Conservation (phyloP, 768 basidiomycete genomes). For the Lentinula edodes region DNA sequence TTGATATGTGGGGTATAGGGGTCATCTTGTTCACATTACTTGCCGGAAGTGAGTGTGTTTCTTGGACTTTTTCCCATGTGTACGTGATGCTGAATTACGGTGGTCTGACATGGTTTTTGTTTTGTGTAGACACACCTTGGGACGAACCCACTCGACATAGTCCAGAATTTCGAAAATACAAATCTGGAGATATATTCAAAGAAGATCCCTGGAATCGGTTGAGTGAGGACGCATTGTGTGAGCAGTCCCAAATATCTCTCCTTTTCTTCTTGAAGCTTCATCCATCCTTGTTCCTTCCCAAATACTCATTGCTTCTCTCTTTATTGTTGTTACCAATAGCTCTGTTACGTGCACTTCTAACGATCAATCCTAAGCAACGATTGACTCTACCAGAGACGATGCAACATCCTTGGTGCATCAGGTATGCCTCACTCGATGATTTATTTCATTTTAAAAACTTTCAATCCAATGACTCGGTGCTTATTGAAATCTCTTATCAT, state of each 20-base stretch:
- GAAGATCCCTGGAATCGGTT: slow-evolving; percentile 80
- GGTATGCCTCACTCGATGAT: slow-evolving; percentile 34
- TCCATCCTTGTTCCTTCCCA: too few relatives aligned
- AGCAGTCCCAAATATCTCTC: neutral
- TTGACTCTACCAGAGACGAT: slow-evolving; percentile 49
- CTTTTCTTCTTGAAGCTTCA: too few relatives aligned
- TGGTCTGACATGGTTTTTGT: neutral
- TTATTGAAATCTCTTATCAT: too few relatives aligned
- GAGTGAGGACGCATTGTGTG: slow-evolving; percentile 53
- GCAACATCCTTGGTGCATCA: slow-evolving; percentile 69
- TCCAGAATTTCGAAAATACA: slow-evolving; percentile 74
- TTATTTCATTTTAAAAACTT: neutral
- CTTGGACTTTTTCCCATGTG: neutral
- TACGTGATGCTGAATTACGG: too few relatives aligned
- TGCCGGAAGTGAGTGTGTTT: slow-evolving; percentile 67
- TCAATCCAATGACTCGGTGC: too few relatives aligned
- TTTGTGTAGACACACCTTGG: slow-evolving; percentile 88
- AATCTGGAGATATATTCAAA: slow-evolving; percentile 65
- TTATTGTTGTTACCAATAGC: slow-evolving; percentile 36
- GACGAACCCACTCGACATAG: slow-evolving; percentile 83
- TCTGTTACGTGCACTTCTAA: slow-evolving; percentile 69
- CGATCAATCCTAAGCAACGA: slow-evolving; percentile 62
- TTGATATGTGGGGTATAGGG: slow-evolving; percentile 95
- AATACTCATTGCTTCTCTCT: neutral
- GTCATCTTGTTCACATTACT: slow-evolving; percentile 91